Conservation (phyloP, 805 yeast genomes). For the Kluyveromyces dobzhanskii region DNA sequence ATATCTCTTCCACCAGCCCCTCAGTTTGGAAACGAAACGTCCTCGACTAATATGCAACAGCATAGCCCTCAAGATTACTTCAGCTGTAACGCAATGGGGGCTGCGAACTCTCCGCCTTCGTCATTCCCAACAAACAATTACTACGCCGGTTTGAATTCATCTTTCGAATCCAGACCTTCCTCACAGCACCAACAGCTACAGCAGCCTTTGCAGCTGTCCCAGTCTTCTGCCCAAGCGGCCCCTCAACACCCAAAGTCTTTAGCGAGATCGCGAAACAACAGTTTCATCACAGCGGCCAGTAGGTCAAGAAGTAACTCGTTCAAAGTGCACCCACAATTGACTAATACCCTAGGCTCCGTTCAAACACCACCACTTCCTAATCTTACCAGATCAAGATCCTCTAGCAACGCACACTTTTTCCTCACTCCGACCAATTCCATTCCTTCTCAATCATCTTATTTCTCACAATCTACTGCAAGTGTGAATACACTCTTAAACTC, state of each 20-base stretch:
- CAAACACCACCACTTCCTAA: conserved; percentile 8
- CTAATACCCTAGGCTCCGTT: conserved; percentile 2
- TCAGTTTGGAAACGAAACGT: conserved; percentile 4
- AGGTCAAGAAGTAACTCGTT: conserved; percentile 22
- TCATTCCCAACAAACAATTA: neutral
- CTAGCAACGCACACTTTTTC: conserved; percentile 13
- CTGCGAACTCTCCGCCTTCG: neutral
- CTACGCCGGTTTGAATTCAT: conserved; percentile 1
- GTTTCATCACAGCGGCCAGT: conserved; percentile 10
- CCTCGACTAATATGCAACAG: conserved; percentile 1
- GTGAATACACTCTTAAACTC: neutral
- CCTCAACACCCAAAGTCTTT: conserved; percentile 7
- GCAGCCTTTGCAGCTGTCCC: conserved; percentile 3
- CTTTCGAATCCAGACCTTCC: conserved; percentile 1
- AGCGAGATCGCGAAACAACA: conserved; percentile 10
- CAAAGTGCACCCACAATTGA: conserved; percentile 9
- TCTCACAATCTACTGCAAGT: neutral
- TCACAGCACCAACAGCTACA: neutral
- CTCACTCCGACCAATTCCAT: conserved; percentile 16
- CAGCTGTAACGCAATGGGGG: neutral
- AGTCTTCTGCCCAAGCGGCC: conserved; percentile 1
- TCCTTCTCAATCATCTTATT: neutral
- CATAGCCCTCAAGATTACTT: conserved; percentile 4
- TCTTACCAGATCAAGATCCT: conserved; percentile 15
- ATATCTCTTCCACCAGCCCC: conserved; percentile 18